phyloP scores from a whole-genome alignment of 139 green algal genomes.

The Nannochloris sp. region DNA sequence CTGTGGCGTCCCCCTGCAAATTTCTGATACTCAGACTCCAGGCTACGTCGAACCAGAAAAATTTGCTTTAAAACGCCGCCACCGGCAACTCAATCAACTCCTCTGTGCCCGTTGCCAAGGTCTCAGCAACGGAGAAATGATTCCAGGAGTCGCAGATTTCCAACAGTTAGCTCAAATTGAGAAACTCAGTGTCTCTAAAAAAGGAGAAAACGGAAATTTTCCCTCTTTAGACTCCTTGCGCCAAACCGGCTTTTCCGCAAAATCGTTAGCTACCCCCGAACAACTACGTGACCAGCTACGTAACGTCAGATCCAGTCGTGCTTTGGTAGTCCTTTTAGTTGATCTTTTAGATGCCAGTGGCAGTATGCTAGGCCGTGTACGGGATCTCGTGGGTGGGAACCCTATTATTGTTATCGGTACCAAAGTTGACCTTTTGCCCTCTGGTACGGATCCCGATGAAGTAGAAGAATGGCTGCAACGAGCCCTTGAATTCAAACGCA shows the following conservation, averaged over 20 bases:
- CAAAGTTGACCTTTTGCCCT: constrained; percentile 88
- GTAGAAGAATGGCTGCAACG: constrained; percentile 71
- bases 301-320: constrained; percentile 41
- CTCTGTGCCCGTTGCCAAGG: constrained; percentile 61
- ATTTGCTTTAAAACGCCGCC: constrained; percentile 39
- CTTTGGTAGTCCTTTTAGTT: constrained; percentile 76
- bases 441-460: constrained; percentile 25
- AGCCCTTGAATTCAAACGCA: constrained; percentile 41
- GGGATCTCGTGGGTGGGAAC: constrained; percentile 85
- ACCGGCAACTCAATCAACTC: constrained; percentile 63
- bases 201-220: constrained; percentile 5
- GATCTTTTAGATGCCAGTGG: constrained; percentile 83
- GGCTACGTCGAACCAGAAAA: constrained; percentile 62
- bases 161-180: constrained; percentile 24
- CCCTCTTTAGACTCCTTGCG: constrained; percentile 28
- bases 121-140: constrained; percentile 76
- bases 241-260: constrained; percentile 5
- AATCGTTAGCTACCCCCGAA: constrained; percentile 58
- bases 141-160: constrained; percentile 67
- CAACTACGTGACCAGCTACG: constrained; percentile 47
- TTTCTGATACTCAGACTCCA: constrained; percentile 16
- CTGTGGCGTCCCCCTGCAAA: constrained; percentile 66
- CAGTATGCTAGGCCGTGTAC: constrained; percentile 58
- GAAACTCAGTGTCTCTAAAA: neutral
- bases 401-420: constrained; percentile 90